Percentiles rank a stretch among this genome's conserved stretches.
These are phyloP conservation scores for Arachis monticola DNA, from an alignment of 331 rosid genomes.

Conservation along the genomic window DNA sequence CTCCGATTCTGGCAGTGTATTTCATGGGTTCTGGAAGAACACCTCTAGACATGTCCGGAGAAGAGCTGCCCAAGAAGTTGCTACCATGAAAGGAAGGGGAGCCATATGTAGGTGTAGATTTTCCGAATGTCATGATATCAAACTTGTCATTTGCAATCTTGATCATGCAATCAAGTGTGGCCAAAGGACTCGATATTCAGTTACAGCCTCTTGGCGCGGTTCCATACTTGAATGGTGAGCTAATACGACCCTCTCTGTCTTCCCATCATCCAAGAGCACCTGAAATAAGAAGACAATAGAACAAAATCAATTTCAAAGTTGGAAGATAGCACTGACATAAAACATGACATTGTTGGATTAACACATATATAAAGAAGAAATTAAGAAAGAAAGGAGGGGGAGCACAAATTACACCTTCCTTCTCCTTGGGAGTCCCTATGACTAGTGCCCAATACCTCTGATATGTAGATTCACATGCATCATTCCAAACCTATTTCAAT, in stretches of 20 bases:
- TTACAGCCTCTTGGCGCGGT: conserved; percentile 82
- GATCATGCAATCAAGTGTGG: conserved; percentile 30
- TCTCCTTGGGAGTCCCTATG: conserved; percentile 85
- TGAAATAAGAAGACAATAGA: conserved; percentile 33
- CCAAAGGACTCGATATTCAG: conserved; percentile 91
- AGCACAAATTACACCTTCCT: conserved; percentile 80
- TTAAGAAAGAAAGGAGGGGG: conserved; percentile 54
- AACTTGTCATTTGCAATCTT: no score
- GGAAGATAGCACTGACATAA: conserved; percentile 20
- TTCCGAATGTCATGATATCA: no score
- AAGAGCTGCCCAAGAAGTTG: no score
- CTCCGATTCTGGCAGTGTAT: no score
- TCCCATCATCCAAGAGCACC: conserved; percentile 93
- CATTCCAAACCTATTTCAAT: conserved; percentile 68
- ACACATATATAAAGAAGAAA: conserved; percentile 8
- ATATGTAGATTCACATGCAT: conserved; percentile 74
- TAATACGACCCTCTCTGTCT: conserved; percentile 88
- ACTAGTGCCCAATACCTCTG: conserved; percentile 94
- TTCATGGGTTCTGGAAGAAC: no score
- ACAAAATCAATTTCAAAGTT: conserved; percentile 24
- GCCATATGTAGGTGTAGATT: no score
- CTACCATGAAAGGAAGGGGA: no score
- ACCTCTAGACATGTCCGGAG: no score
- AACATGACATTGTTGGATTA: conserved; percentile 25
- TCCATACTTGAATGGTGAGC: conserved; percentile 75